These are phyloP conservation scores for Inga oerstediana DNA, from an alignment of 306 rosid species.

Conservation along the genomic window DNA sequence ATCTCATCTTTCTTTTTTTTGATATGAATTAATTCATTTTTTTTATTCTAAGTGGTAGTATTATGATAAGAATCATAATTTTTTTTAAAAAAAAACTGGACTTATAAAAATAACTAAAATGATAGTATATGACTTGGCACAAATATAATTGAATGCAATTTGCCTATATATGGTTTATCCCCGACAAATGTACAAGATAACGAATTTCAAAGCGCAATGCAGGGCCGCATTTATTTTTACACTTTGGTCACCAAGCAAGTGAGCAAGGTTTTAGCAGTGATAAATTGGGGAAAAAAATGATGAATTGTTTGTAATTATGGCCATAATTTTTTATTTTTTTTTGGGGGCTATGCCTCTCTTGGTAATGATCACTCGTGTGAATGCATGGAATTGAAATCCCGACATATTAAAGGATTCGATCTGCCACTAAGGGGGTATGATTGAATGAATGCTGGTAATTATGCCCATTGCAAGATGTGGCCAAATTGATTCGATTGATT, in stretches of 20 bases:
- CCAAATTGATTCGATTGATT: background rate
- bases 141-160: background rate
- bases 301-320: background rate
- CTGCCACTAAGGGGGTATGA: background rate
- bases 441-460: background rate
- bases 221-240: background rate
- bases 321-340: no score
- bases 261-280: no score
- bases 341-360: background rate
- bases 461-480: background rate
- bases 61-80: no score
- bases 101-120: no score
- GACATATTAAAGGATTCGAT: background rate
- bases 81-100: no score
- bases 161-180: background rate
- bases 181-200: background rate
- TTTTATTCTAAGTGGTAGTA: no score
- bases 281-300: background rate
- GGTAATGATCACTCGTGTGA: background rate
- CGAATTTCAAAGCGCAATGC: background rate
- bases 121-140: no score
- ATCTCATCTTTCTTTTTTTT: no score
- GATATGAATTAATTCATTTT: no score
- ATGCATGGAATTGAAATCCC: slow-evolving; percentile 1
- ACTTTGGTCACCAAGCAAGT: slow-evolving; percentile 6